A percentile compares a stretch with the other conserved stretches of the same genome.
Conservation (phyloP, 306 rosid genomes). For the Castanea mollissima region DNA sequence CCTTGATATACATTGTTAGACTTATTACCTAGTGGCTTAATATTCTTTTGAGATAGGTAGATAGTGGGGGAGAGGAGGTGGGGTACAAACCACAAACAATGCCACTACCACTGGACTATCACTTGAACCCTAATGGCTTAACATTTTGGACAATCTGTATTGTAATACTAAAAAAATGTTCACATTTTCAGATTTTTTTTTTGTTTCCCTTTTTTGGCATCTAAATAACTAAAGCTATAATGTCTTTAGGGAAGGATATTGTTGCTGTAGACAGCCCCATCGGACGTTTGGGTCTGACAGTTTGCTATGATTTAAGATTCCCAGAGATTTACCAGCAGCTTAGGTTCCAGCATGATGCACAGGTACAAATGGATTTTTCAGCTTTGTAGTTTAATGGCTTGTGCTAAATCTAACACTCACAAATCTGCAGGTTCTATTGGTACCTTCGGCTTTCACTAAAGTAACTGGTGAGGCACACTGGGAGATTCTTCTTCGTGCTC, state of each 20-base stretch:
- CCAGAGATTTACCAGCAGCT: constrained; percentile 82
- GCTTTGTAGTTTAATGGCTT: constrained; percentile 19
- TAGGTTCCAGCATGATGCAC: constrained; percentile 76
- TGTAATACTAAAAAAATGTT: not conserved
- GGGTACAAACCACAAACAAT: too few species aligned
- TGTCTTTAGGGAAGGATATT: constrained; percentile 65
- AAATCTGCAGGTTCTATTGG: constrained; percentile 64
- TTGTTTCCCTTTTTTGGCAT: not conserved
- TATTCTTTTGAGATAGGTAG: too few species aligned
- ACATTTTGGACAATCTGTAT: not conserved
- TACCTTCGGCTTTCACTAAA: constrained; percentile 86
- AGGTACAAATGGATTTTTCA: constrained; percentile 40
- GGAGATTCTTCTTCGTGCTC: constrained; percentile 96
- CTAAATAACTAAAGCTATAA: constrained; percentile 21
- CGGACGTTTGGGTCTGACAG: constrained; percentile 86
- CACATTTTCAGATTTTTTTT: not conserved
- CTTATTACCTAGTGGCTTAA: not conserved
- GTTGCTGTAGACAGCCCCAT: constrained; percentile 84
- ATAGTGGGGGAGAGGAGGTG: too few species aligned
- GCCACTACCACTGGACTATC: too few species aligned
- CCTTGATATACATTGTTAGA: not conserved
- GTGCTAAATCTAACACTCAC: constrained; percentile 22
- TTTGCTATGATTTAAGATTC: constrained; percentile 96
- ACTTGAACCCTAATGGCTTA: not conserved
- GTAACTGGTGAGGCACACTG: constrained; percentile 93